These are phyloP conservation scores for Claviceps cyperi DNA, from an alignment of 2,329 filamentous ascomycete species.

Conservation along the genomic window DNA sequence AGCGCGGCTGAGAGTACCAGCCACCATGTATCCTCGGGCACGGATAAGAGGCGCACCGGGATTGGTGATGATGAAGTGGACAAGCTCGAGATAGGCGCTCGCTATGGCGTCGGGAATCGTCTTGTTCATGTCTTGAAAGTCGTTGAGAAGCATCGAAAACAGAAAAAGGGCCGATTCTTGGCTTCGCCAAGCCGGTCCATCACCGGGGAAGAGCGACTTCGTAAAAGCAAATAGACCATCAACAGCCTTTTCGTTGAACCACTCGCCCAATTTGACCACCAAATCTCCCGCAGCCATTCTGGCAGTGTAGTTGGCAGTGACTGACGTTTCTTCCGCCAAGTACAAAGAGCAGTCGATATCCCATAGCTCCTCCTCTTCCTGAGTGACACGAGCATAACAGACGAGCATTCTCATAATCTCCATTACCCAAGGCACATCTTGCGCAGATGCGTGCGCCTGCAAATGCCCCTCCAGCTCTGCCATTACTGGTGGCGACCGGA, in stretches of 20 bases:
- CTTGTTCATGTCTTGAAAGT: conserved; percentile 67
- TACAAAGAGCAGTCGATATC: conserved; percentile 94
- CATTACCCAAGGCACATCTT: conserved; percentile 64
- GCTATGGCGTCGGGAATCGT: conserved; percentile 54
- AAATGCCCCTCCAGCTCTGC: conserved; percentile 78
- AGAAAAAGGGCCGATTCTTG: conserved; percentile 77
- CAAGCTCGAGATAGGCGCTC: conserved; percentile 63
- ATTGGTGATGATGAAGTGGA: conserved; percentile 60
- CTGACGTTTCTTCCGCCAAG: conserved; percentile 84
- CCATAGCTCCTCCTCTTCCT: conserved; percentile 90
- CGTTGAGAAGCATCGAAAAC: conserved; percentile 68
- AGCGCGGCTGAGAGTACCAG: conserved; percentile 62
- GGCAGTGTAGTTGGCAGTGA: conserved; percentile 91
- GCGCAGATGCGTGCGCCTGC: conserved; percentile 40
- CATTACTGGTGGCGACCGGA: conserved; percentile 77
- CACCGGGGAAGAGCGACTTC: conserved; percentile 52
- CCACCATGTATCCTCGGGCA: conserved; percentile 75
- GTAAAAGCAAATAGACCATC: conserved; percentile 69
- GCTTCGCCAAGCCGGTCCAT: conserved; percentile 37
- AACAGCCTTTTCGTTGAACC: conserved; percentile 62
- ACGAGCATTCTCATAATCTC: conserved; percentile 78
- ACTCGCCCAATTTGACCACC: conserved; percentile 83
- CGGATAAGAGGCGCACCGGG: conserved; percentile 62
- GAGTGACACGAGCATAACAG: conserved; percentile 76
- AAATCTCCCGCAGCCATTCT: conserved; percentile 86